Percentiles rank a stretch among this genome's conserved stretches.
phyloP scores from a whole-genome alignment of 1,284 basidiomycete genomes.

The Boletus semigastroideus region DNA sequence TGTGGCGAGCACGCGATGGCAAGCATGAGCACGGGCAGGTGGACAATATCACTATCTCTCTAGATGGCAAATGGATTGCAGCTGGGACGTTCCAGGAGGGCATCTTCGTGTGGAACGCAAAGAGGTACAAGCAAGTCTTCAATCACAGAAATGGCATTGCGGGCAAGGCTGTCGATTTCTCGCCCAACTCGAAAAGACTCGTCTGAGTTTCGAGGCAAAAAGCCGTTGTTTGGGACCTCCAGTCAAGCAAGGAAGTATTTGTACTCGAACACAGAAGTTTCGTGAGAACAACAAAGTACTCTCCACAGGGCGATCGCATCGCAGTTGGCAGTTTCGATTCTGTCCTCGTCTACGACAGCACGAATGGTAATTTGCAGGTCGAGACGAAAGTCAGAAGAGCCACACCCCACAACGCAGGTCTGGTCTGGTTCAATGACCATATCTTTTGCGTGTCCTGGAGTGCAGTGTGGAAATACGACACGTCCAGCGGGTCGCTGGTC shows the following conservation, averaged over 20 bases:
- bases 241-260: background rate
- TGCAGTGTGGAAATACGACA: background rate
- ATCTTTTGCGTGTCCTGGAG: background rate
- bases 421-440: background rate
- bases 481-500: background rate
- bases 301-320: background rate
- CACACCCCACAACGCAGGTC: background rate
- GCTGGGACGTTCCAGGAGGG: background rate
- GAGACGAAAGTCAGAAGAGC: background rate
- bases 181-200: slow-evolving; percentile 6
- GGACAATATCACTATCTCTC: background rate
- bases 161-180: slow-evolving; percentile 6
- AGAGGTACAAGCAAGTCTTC: background rate
- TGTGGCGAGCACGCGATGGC: background rate
- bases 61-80: slow-evolving; percentile 4
- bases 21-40: background rate
- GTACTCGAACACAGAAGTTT: background rate
- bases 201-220: background rate
- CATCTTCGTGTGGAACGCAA: background rate
- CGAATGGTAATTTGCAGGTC: background rate
- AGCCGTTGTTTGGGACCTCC: background rate
- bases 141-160: background rate
- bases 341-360: background rate
- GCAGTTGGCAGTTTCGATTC: background rate
- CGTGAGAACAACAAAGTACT: background rate